Conservation (phyloP, 2,329 filamentous ascomycete species). For the Hypoxylon sp. region DNA sequence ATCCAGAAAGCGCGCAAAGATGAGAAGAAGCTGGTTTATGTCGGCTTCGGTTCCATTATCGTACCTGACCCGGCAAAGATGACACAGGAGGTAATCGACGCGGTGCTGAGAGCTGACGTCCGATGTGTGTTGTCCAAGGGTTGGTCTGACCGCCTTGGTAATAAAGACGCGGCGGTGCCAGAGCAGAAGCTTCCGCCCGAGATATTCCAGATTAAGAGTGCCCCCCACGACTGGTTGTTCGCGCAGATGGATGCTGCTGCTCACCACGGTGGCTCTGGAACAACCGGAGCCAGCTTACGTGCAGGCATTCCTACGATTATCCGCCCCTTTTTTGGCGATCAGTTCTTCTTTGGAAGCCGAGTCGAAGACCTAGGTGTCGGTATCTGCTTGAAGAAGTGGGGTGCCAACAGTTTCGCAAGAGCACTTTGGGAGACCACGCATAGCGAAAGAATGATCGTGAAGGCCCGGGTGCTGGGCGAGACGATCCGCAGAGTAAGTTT, state of each 20-base stretch:
- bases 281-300: slow-evolving; percentile 89
- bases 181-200: slow-evolving; percentile 78
- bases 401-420: slow-evolving; percentile 82
- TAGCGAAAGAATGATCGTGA: slow-evolving; percentile 88
- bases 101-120: slow-evolving; percentile 89
- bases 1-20: slow-evolving; percentile 84
- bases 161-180: slow-evolving; percentile 53
- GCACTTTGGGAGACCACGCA: slow-evolving; percentile 93
- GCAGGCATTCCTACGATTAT: slow-evolving; percentile 94
- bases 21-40: slow-evolving; percentile 91
- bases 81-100: slow-evolving; percentile 92
- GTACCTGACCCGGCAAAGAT: slow-evolving; percentile 88
- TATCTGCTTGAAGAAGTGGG: slow-evolving; percentile 87
- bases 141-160: slow-evolving; percentile 81
- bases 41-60: slow-evolving; percentile 96
- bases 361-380: slow-evolving; percentile 95
- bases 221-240: slow-evolving; percentile 97
- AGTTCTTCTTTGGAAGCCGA: slow-evolving; percentile 91
- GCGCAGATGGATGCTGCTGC: slow-evolving; percentile 90
- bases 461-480: slow-evolving; percentile 82
- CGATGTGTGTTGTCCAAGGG: slow-evolving; percentile 95
- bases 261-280: slow-evolving; percentile 94
- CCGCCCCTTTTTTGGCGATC: slow-evolving; percentile 96
- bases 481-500: slow-evolving; percentile 81
- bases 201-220: slow-evolving; percentile 87